phyloP scores from a whole-genome alignment of 2,329 filamentous ascomycete genomes.

The Thielaviopsis punctulata region DNA sequence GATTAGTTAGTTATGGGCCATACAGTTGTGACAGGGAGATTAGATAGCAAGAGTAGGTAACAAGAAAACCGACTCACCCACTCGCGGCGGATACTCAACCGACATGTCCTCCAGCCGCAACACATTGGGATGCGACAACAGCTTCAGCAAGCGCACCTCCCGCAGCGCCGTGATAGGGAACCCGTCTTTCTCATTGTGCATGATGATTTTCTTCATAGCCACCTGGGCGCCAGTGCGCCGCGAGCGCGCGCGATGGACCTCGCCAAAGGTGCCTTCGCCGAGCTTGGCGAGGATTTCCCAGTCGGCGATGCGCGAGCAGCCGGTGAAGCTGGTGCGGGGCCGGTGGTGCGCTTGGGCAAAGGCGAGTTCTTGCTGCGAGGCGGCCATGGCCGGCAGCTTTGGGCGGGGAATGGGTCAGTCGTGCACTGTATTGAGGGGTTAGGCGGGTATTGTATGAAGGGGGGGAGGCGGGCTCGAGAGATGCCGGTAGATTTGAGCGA shows the following conservation, averaged over 20 bases:
- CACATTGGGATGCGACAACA: slow-evolving; percentile 81
- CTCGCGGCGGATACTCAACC: slow-evolving; percentile 50
- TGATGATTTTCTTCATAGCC: slow-evolving; percentile 94
- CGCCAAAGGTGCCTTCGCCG: slow-evolving; percentile 90
- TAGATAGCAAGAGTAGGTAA: background rate
- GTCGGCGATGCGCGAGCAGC: slow-evolving; percentile 68
- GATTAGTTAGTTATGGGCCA: slow-evolving; percentile 8
- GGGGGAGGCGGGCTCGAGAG: too few species aligned
- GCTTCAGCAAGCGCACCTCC: slow-evolving; percentile 93
- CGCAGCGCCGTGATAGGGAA: slow-evolving; percentile 97
- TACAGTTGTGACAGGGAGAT: too few species aligned
- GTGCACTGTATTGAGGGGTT: background rate
- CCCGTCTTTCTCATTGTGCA: slow-evolving; percentile 98
- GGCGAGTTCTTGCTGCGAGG: slow-evolving; percentile 19
- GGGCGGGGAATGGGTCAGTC: background rate
- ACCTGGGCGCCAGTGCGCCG: slow-evolving; percentile 58
- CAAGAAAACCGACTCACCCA: slow-evolving; percentile 33
- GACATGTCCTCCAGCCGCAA: slow-evolving; percentile 88
- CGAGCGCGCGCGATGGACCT: slow-evolving; percentile 79
- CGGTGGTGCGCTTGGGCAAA: slow-evolving; percentile 41
- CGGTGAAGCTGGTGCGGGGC: slow-evolving; percentile 48
- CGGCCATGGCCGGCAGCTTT: background rate
- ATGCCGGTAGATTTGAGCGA: too few species aligned
- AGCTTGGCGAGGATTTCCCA: slow-evolving; percentile 72
- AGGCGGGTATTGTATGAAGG: too few species aligned